phyloP scores from a whole-genome alignment of 768 basidiomycete species.

The Cytidiella melzeri region DNA sequence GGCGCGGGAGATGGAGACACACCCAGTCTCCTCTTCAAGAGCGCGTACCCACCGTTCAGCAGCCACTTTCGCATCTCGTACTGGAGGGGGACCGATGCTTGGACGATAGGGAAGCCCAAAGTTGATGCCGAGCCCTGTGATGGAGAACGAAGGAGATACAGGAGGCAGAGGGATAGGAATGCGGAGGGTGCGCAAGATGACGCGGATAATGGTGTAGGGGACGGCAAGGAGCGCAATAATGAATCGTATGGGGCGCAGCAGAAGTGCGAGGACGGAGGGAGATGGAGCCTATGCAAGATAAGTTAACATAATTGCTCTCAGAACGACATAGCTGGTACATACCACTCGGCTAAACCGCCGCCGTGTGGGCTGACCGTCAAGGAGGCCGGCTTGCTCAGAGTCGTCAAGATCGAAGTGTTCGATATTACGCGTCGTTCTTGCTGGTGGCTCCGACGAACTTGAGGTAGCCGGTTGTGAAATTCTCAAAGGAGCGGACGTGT shows the following conservation, averaged over 20 bases:
- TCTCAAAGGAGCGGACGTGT: slow-evolving; percentile 14
- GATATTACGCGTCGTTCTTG: slow-evolving; percentile 15
- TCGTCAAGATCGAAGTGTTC: slow-evolving; percentile 50
- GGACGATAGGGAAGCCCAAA: slow-evolving; percentile 31
- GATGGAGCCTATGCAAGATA: slow-evolving; percentile 5
- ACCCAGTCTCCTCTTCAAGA: slow-evolving; percentile 83
- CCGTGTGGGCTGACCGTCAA: slow-evolving; percentile 13
- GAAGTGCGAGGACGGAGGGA: slow-evolving; percentile 16
- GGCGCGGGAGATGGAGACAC: slow-evolving; percentile 41
- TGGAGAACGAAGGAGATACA: slow-evolving; percentile 35
- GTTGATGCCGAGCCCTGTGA: slow-evolving; percentile 6
- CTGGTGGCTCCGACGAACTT: slow-evolving; percentile 14
- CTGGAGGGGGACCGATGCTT: slow-evolving; percentile 26
- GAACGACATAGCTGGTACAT: slow-evolving; percentile 1
- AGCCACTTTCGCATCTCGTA: slow-evolving; percentile 40
- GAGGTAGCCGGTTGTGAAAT: slow-evolving; percentile 10
- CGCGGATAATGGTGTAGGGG: slow-evolving; percentile 58
- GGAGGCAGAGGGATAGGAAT: slow-evolving; percentile 53
- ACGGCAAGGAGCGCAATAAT: slow-evolving; percentile 47
- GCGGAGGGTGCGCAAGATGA: slow-evolving; percentile 60
- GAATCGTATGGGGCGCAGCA: slow-evolving; percentile 28
- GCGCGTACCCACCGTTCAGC: slow-evolving; percentile 74
- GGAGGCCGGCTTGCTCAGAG: slow-evolving; percentile 31
- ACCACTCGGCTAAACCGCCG: slow-evolving; percentile 19
- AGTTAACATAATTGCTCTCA: not conserved